Evolutionary conservation across 202 grass and related monocot species (phyloP), one percentile per base, ranked within the genome.

Genomic region (Eragrostis tef): DNA sequence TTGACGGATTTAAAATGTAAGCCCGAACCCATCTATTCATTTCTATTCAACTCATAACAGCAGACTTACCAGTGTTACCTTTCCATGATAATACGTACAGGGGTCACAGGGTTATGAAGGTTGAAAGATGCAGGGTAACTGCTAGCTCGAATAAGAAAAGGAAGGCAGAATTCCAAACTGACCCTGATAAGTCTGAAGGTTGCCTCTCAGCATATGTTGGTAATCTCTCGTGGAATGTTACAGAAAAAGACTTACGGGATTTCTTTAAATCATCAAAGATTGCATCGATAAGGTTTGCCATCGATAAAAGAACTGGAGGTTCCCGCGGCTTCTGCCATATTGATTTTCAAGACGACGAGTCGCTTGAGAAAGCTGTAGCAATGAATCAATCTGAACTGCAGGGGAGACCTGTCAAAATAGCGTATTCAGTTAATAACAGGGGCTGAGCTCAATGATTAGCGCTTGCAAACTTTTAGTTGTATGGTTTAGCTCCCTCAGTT

Each of bases 181-280:
- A 98, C 34, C 92, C 92, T 22, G 85, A 86, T 69, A 94, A 98
- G 74, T 80, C 82, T 29, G 77, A 88, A 24, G 95, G 95, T 24
- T 94, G 87, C 73, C 88, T 91, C n/a, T 98, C 92, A 0, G 92
- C 87, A 13, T 98, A 98, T 83, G 77, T 94, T 16, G 95, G 90
- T 59, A 98, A 98, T 67, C 82, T 98, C 22, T 88, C 86, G 21
- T 98, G 92, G 95, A 81, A 98, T n/a, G 74, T 94, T 22, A 85
- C 86, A 8, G 92, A 98, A 77, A 81, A 88, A 7, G 88, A 94
- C 17, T 83, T 94, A 44, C 77, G 85, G 31, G 82, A 73, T 34
- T 93, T 81, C 85, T 93, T 98, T 36, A 85, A 81, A 57, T 77
- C 75, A 15, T 90, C 87, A 0, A 93, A 85, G 5, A 87, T 93